These are phyloP conservation scores for Calocybe gambosa DNA, from an alignment of 1,284 basidiomycete genomes.

Conservation along the genomic window DNA sequence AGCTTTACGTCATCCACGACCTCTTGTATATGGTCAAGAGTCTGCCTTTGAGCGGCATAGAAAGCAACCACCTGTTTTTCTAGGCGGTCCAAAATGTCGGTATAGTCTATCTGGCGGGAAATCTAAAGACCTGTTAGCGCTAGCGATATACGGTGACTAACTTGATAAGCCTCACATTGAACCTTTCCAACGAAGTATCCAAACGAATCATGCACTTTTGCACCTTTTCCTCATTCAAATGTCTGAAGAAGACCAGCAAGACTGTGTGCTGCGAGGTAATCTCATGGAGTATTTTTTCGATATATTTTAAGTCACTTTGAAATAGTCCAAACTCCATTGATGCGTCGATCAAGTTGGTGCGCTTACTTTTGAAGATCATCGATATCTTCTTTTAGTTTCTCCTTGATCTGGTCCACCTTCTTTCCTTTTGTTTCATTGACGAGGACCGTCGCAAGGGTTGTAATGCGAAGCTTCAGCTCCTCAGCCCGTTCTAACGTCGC, in stretches of 20 bases:
- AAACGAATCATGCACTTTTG: slow-evolving; percentile 3
- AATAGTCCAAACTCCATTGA: background rate
- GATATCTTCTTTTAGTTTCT: slow-evolving; percentile 4
- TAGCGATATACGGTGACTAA: no score
- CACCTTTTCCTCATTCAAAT: slow-evolving; percentile 5
- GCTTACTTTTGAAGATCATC: background rate
- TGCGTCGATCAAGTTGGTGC: background rate
- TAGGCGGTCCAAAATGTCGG: background rate
- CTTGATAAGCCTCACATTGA: slow-evolving; percentile 1
- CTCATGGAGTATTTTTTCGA: slow-evolving; percentile 4
- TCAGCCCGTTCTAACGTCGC: background rate
- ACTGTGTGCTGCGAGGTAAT: slow-evolving; percentile 3
- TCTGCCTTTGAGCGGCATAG: background rate
- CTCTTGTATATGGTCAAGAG: background rate
- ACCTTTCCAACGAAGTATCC: slow-evolving; percentile 5
- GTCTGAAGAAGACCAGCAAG: slow-evolving; percentile 2
- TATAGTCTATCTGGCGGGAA: slow-evolving; percentile 2
- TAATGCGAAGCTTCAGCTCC: slow-evolving; percentile 8
- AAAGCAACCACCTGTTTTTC: slow-evolving; percentile 5
- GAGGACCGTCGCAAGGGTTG: slow-evolving; percentile 4
- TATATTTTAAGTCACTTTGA: slow-evolving; percentile 7
- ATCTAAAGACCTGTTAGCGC: background rate
- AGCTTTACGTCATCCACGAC: slow-evolving; percentile 4
- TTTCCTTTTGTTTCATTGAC: slow-evolving; percentile 9
- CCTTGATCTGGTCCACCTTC: slow-evolving; percentile 6